These are phyloP conservation scores for Cephaloascus albidus DNA, from an alignment of 805 yeast genomes.

Conservation along the genomic window DNA sequence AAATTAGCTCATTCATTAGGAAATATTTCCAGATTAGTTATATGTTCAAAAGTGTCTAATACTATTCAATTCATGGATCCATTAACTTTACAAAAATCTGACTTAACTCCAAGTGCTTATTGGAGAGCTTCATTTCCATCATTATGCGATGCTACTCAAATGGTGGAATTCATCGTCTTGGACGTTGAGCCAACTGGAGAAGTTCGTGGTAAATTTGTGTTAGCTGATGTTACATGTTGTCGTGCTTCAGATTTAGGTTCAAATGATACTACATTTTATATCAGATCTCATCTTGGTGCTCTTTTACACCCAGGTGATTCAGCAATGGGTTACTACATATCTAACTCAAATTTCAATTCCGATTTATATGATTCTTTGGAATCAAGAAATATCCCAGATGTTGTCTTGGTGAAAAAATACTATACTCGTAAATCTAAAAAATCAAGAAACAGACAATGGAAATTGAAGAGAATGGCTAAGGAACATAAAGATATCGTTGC, in stretches of 20 bases:
- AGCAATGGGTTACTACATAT: conserved; percentile 81
- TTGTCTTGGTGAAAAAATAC: conserved; percentile 79
- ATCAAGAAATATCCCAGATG: conserved; percentile 67
- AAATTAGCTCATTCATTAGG: conserved; percentile 80
- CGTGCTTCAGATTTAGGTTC: conserved; percentile 81
- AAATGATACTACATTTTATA: conserved; percentile 74
- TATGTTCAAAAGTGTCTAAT: conserved; percentile 81
- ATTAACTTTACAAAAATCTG: conserved; percentile 66
- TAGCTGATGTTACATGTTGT: conserved; percentile 90
- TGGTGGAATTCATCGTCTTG: conserved; percentile 80
- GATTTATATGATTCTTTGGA: conserved; percentile 70
- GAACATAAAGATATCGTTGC: conserved; percentile 89
- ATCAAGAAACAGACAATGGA: conserved; percentile 78
- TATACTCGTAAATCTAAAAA: conserved; percentile 73
- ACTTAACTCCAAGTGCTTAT: conserved; percentile 58
- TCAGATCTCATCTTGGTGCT: conserved; percentile 89
- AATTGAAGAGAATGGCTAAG: conserved; percentile 93
- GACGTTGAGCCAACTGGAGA: conserved; percentile 91
- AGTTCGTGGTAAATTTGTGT: conserved; percentile 63
- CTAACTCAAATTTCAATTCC: conserved; percentile 82
- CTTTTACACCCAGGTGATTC: conserved; percentile 95
- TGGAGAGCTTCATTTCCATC: conserved; percentile 81
- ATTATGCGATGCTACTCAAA: conserved; percentile 63
- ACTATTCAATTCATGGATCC: conserved; percentile 85
- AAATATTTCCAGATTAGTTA: conserved; percentile 67